Percentiles rank a stretch among this genome's conserved stretches.
phyloP scores from a whole-genome alignment of 202 grass and related monocot genomes.

The Saccharum hybrid region DNA sequence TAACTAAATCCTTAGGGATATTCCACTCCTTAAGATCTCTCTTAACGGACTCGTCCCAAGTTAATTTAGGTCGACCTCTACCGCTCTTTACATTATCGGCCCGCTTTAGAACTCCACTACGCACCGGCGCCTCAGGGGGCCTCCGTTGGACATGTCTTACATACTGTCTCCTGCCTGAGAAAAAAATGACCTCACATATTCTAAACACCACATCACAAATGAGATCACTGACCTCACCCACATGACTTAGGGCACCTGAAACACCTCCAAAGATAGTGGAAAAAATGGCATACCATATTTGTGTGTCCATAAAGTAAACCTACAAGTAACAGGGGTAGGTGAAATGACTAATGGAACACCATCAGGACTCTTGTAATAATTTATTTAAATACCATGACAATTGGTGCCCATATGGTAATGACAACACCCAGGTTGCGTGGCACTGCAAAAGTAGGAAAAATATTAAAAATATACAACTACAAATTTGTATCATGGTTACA shows the following conservation, averaged over 20 bases:
- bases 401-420: slow-evolving; percentile 84
- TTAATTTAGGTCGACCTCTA: no score
- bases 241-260: slow-evolving; percentile 86
- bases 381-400: slow-evolving; percentile 72
- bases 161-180: background rate
- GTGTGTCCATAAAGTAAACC: slow-evolving; percentile 96
- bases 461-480: background rate
- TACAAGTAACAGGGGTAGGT: slow-evolving; percentile 43
- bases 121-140: no score
- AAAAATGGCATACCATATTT: slow-evolving; percentile 99
- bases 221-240: slow-evolving; percentile 78
- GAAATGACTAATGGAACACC: slow-evolving; percentile 34
- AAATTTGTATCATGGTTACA: background rate
- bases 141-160: no score
- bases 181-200: background rate
- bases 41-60: no score
- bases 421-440: slow-evolving; percentile 77
- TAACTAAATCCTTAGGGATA: no score
- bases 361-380: slow-evolving; percentile 3
- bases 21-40: no score
- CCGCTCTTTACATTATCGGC: no score
- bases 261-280: slow-evolving; percentile 83
- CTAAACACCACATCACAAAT: background rate
- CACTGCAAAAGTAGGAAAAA: slow-evolving; percentile 61
- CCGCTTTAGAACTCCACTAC: no score